A percentile compares a stretch with the other conserved stretches of the same genome.
Evolutionary conservation across 768 basidiomycete species (phyloP).

Genomic region (Hericium erinaceus): DNA sequence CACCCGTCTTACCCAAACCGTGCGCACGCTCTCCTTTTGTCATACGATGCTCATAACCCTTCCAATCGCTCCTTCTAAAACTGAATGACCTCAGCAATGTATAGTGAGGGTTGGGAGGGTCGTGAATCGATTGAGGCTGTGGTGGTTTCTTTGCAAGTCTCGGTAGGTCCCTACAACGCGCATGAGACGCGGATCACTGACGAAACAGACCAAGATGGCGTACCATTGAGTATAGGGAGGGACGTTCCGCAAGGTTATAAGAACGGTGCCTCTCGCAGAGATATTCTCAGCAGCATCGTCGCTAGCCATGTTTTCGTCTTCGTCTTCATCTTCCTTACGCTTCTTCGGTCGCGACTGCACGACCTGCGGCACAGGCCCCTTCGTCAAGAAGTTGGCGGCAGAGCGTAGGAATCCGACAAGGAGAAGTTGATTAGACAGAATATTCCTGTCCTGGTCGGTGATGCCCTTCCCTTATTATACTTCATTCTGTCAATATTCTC

Average conservation of each 20-base stretch:
- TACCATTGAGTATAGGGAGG: slow-evolving; percentile 84
- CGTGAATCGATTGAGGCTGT: slow-evolving; percentile 33
- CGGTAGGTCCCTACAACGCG: slow-evolving; percentile 55
- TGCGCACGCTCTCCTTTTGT: slow-evolving; percentile 77
- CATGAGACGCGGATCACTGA: too few species aligned
- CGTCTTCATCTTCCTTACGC: slow-evolving; percentile 25
- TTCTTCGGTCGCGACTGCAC: slow-evolving; percentile 35
- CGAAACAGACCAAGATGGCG: slow-evolving; percentile 1
- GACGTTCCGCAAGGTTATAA: slow-evolving; percentile 83
- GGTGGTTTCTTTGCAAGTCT: slow-evolving; percentile 70
- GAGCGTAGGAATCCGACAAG: slow-evolving; percentile 77
- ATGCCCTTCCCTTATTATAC: slow-evolving; percentile 65
- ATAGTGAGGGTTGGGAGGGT: slow-evolving; percentile 56
- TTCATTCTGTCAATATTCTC: slow-evolving; percentile 4
- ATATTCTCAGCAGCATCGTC: slow-evolving; percentile 21
- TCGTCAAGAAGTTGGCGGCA: slow-evolving; percentile 47
- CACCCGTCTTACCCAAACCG: slow-evolving; percentile 57
- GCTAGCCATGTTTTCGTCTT: slow-evolving; percentile 35
- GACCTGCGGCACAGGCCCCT: slow-evolving; percentile 44
- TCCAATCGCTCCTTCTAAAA: slow-evolving; percentile 64
- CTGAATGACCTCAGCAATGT: slow-evolving; percentile 67
- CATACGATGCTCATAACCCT: slow-evolving; percentile 89
- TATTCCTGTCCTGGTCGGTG: slow-evolving; percentile 88
- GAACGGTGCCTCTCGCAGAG: slow-evolving; percentile 53
- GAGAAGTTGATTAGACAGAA: slow-evolving; percentile 79